Evolutionary conservation across 2,329 filamentous ascomycete genomes (phyloP), one percentile per base, ranked within the genome.

Genomic region (Clarireedia hainanense): DNA sequence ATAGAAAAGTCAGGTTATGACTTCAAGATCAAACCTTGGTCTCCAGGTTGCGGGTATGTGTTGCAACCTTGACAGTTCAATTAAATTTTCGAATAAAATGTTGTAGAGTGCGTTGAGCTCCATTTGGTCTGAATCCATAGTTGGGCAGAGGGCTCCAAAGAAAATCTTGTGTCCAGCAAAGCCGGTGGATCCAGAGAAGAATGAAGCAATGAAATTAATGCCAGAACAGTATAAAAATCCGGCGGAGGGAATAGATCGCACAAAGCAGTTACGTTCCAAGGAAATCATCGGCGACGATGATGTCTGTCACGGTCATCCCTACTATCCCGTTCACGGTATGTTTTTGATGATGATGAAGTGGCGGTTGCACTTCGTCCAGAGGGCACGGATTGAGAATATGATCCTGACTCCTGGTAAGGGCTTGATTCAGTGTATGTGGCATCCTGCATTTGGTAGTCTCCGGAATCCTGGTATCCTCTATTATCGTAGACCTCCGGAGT

Each of bases 221-320:
- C 65, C 63, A 60, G 57, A 52, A 65, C 58, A 56, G 52, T 58
- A 66, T 61, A 62, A 58, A 62, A 60, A 54, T 56, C 49, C 57
- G 36, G 46, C 20, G 47, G 39, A 27, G 20, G 34, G 51, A 50
- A 57, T 57, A 50, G 45, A 60, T 58, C 53, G 52, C 55, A 53
- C 52, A 52, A 61, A 49, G 48, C 55, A 62, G 57, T 56, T 59
- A 45, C 49, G 59, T 53, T 52, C 57, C 58, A 60, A 53, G 34
- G 55, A 39, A 57, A 59, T 58, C 53, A 58, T 56, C 59, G 62
- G 58, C 61, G 62, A 30, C 57, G 60, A 52, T 60, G 59, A 49
- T 63, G 59, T 47, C 61, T 62, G 47, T 63, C 59, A 56, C 63
- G 61, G 12, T 64, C 64, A 48, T 67, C 63, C 55, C 62, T 62